A percentile compares a stretch with the other conserved stretches of the same genome.
These are phyloP conservation scores for Acanthamoeba triangularis DNA, from an alignment of 208 protist species.

Conservation along the genomic window DNA sequence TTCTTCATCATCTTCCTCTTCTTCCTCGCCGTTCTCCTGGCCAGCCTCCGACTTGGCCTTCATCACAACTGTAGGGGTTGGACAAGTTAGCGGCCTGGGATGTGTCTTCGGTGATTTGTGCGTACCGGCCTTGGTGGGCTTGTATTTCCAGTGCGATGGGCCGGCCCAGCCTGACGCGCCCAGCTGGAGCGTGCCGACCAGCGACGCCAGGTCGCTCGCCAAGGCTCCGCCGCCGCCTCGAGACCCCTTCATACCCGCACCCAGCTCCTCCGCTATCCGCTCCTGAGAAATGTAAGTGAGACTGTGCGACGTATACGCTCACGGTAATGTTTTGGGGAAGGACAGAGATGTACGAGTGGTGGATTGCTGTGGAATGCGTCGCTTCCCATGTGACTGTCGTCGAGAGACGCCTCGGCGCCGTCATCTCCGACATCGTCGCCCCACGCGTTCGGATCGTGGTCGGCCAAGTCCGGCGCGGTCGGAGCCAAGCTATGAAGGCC, in stretches of 20 bases:
- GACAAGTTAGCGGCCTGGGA: background rate
- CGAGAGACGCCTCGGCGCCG: background rate
- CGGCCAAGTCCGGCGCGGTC: background rate
- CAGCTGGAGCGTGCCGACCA: background rate
- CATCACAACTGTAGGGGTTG: background rate
- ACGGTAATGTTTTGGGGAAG: no score
- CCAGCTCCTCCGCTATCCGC: no score
- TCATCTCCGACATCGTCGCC: background rate
- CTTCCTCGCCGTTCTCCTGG: background rate
- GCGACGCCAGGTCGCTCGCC: background rate
- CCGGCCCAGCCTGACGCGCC: slow-evolving; percentile 37
- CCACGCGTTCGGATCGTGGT: background rate
- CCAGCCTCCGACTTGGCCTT: background rate
- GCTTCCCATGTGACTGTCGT: no score
- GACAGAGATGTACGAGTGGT: no score
- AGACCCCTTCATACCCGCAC: no score
- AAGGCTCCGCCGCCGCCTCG: background rate
- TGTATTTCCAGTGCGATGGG: slow-evolving; percentile 59
- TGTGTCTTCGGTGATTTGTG: background rate
- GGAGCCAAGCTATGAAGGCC: background rate
- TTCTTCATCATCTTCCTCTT: background rate
- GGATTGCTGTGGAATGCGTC: no score
- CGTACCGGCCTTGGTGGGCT: background rate
- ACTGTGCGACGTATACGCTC: no score
- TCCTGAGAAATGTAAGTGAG: no score